These are phyloP conservation scores for Musa schizocarpa DNA, from an alignment of 176 grass and related monocot genomes.

Conservation along the genomic window DNA sequence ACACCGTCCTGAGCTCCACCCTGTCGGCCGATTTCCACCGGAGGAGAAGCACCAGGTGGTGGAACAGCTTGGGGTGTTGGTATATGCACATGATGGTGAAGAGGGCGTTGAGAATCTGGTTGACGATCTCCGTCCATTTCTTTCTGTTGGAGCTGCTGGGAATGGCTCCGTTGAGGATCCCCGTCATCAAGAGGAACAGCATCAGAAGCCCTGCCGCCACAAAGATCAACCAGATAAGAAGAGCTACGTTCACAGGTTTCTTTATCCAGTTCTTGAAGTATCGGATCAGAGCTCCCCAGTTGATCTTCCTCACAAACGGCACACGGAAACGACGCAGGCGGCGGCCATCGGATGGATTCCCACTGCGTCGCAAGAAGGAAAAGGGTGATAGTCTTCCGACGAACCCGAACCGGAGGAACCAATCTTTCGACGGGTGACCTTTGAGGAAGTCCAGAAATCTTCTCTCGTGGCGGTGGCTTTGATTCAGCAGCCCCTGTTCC, in stretches of 20 bases:
- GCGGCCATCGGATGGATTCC: neutral
- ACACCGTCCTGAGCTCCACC: constrained; percentile 36
- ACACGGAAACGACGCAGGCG: constrained; percentile 37
- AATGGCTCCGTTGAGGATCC: constrained; percentile 57
- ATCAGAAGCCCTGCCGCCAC: constrained; percentile 48
- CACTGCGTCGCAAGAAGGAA: neutral
- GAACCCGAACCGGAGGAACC: constrained; percentile 54
- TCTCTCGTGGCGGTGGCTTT: constrained; percentile 24
- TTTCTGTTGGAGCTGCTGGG: constrained; percentile 48
- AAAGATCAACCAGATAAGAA: constrained; percentile 61
- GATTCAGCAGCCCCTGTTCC: constrained; percentile 30
- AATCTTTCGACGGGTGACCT: constrained; percentile 68
- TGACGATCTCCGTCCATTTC: constrained; percentile 67
- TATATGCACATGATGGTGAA: constrained; percentile 99
- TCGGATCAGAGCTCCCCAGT: constrained; percentile 37
- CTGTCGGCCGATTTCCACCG: constrained; percentile 51
- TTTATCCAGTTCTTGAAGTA: constrained; percentile 69
- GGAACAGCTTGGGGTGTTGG: constrained; percentile 72
- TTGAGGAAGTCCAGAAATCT: constrained; percentile 78
- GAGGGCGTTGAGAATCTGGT: constrained; percentile 94
- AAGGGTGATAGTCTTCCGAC: constrained; percentile 37
- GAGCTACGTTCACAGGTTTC: constrained; percentile 60
- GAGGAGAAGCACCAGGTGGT: constrained; percentile 67
- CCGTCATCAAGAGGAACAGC: constrained; percentile 49
- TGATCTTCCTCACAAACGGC: constrained; percentile 65